Evolutionary conservation across 176 grass and related monocot genomes (phyloP).

Genomic region (Cocos nucifera): DNA sequence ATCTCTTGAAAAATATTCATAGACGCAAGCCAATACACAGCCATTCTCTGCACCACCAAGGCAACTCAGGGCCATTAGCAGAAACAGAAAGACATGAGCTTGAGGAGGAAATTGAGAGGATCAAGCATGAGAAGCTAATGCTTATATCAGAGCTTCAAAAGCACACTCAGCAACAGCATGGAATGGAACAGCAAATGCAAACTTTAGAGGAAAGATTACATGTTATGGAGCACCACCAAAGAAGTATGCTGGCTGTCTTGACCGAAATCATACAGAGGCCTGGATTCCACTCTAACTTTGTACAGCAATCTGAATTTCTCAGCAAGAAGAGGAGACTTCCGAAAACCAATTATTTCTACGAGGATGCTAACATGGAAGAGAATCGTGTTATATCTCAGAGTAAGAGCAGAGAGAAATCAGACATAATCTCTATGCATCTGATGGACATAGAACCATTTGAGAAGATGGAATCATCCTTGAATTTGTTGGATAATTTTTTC

Average conservation of each 20-base stretch:
- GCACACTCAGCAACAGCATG: slow-evolving; percentile 37
- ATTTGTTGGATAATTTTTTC: slow-evolving; percentile 75
- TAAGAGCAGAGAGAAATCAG: background rate
- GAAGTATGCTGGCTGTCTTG: slow-evolving; percentile 28
- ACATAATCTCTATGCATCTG: slow-evolving; percentile 3
- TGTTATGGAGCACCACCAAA: slow-evolving; percentile 45
- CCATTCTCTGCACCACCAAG: slow-evolving; percentile 55
- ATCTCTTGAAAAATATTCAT: slow-evolving; percentile 70
- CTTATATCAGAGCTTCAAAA: slow-evolving; percentile 40
- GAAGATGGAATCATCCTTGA: slow-evolving; percentile 85
- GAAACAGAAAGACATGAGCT: slow-evolving; percentile 38
- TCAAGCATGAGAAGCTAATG: slow-evolving; percentile 49
- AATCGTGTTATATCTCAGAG: slow-evolving; percentile 23
- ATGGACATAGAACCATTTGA: slow-evolving; percentile 60
- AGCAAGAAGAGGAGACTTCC: slow-evolving; percentile 71
- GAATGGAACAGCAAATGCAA: slow-evolving; percentile 59
- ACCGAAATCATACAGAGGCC: slow-evolving; percentile 32
- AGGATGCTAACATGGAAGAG: background rate
- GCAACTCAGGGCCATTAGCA: slow-evolving; percentile 15
- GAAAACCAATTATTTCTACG: slow-evolving; percentile 26
- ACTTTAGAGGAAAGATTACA: slow-evolving; percentile 41
- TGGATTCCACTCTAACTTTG: slow-evolving; percentile 4
- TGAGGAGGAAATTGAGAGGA: slow-evolving; percentile 61
- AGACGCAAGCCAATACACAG: slow-evolving; percentile 89
- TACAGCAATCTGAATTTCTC: slow-evolving; percentile 11